Conservation (phyloP, 495 filamentous ascomycete species). For the Hyaloscypha variabilis region DNA sequence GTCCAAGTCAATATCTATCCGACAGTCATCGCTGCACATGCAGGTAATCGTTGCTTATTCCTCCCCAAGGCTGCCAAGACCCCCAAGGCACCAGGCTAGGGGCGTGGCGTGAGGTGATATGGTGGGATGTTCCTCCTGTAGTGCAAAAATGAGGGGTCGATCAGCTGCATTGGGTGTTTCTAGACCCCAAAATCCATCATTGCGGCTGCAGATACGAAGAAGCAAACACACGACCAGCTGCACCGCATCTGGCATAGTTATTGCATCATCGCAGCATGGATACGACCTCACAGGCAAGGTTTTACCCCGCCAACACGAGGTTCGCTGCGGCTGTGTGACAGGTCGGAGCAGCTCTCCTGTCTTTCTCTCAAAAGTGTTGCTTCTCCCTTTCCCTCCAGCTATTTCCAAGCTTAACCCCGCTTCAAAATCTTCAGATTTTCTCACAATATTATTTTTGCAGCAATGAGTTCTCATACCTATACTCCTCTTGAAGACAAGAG, state of each 20-base stretch:
- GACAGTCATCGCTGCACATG: not conserved
- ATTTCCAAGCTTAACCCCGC: not conserved
- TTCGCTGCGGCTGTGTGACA: not conserved
- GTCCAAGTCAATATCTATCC: not conserved
- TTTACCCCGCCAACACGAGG: not conserved
- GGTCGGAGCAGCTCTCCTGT: not conserved
- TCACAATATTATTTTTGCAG: not conserved
- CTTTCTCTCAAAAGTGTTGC: not conserved
- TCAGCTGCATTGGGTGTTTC: not conserved
- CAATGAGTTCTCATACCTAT: conserved; percentile 6
- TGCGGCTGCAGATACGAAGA: not conserved
- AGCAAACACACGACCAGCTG: not conserved
- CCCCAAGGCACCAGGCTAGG: not conserved
- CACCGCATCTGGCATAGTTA: not conserved
- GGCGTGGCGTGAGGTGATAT: not conserved
- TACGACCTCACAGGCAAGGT: not conserved
- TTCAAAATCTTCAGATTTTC: not conserved
- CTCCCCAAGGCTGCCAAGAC: not conserved
- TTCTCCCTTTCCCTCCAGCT: not conserved
- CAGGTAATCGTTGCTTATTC: not conserved
- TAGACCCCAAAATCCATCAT: too few species aligned
- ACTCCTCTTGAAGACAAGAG: conserved; percentile 23
- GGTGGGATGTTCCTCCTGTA: not conserved
- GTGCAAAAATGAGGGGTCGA: not conserved
- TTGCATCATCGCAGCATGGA: not conserved